A percentile compares a stretch with the other conserved stretches of the same genome.
Evolutionary conservation across 2,329 filamentous ascomycete genomes (phyloP).

Genomic region (Botrytis fragariae): DNA sequence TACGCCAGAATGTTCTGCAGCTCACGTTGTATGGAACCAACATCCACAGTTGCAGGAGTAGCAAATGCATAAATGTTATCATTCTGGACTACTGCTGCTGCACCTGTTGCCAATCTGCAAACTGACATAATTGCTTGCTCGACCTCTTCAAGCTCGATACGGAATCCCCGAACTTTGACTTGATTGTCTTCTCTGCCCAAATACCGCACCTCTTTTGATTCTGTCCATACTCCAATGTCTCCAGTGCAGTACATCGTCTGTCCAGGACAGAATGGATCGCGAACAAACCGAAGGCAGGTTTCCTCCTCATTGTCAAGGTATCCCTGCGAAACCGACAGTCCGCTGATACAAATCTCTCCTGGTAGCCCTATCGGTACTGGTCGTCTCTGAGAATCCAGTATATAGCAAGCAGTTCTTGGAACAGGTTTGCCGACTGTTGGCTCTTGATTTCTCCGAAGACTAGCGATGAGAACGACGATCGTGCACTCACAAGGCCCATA

Average conservation of each 20-base stretch:
- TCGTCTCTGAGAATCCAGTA: constrained; percentile 41
- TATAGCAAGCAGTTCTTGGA: constrained; percentile 42
- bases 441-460: constrained; percentile 23
- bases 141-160: constrained; percentile 42
- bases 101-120: too few relatives aligned
- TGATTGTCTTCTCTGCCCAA: constrained; percentile 45
- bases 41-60: too few relatives aligned
- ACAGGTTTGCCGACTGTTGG: constrained; percentile 42
- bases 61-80: too few relatives aligned
- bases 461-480: constrained; percentile 32
- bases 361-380: constrained; percentile 39
- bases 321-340: constrained; percentile 44
- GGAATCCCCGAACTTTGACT: constrained; percentile 41
- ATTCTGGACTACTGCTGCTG: too few relatives aligned
- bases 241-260: constrained; percentile 44
- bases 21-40: too few relatives aligned
- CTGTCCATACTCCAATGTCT: constrained; percentile 41
- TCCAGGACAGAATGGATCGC: constrained; percentile 30
- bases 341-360: constrained; percentile 45
- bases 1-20: too few relatives aligned
- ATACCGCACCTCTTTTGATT: constrained; percentile 40
- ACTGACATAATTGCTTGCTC: too few relatives aligned
- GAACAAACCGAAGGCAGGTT: constrained; percentile 38
- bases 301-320: constrained; percentile 41
- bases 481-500: too few relatives aligned